These are phyloP conservation scores for Ogataea parapolymorpha DNA, from an alignment of 805 yeast species.

Conservation along the genomic window DNA sequence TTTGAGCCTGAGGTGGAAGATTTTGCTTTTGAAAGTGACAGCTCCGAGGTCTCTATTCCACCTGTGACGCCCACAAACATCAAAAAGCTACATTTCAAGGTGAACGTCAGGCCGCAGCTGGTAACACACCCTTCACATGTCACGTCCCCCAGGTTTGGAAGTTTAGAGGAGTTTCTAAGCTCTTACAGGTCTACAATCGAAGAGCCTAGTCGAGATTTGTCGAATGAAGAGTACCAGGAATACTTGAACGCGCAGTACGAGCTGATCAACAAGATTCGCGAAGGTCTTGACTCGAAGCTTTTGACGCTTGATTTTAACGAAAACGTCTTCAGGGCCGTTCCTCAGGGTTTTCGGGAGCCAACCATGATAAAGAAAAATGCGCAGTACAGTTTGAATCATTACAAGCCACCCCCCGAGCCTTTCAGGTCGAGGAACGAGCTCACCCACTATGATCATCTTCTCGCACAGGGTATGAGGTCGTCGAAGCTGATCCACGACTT, in stretches of 20 bases:
- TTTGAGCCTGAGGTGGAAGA: conserved; percentile 4
- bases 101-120: conserved; percentile 42
- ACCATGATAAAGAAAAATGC: conserved; percentile 36
- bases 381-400: conserved; percentile 27
- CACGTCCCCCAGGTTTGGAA: conserved; percentile 41
- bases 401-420: conserved; percentile 40
- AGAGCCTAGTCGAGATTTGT: conserved; percentile 42
- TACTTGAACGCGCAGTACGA: conserved; percentile 51
- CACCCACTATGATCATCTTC: conserved; percentile 69
- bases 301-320: conserved; percentile 43
- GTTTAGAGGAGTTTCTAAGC: conserved; percentile 43
- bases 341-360: conserved; percentile 38
- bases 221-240: conserved; percentile 57
- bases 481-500: conserved; percentile 68
- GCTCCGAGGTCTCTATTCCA: conserved; percentile 20
- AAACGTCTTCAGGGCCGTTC: conserved; percentile 44
- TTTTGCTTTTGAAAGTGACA: conserved; percentile 8
- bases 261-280: conserved; percentile 41
- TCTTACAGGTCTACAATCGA: conserved; percentile 62
- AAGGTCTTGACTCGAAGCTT: conserved; percentile 44
- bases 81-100: conserved; percentile 30
- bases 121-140: conserved; percentile 62
- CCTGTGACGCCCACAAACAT: conserved; percentile 19
- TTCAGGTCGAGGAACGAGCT: conserved; percentile 34
- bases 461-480: conserved; percentile 71